A percentile compares a stretch with the other conserved stretches of the same genome.
phyloP scores from a whole-genome alignment of 2,329 filamentous ascomycete species.

The Hymenoscyphus scutula region DNA sequence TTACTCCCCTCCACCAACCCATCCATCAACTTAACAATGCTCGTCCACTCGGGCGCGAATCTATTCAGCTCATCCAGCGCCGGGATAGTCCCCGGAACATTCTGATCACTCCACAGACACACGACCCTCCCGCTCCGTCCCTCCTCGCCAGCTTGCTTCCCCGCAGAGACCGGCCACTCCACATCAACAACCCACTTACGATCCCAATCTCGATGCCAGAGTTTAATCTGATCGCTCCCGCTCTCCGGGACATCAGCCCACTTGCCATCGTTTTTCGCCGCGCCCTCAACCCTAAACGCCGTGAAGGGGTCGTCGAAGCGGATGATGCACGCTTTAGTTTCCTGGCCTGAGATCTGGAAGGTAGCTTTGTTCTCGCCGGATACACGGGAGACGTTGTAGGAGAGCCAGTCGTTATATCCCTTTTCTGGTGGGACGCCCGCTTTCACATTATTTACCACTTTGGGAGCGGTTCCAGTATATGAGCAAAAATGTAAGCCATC shows the following conservation, averaged over 20 bases:
- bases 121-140: conserved; percentile 63
- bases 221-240: conserved; percentile 65
- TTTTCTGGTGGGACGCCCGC: conserved; percentile 43
- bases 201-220: conserved; percentile 82
- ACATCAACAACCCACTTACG: conserved; percentile 71
- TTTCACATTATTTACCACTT: conserved; percentile 52
- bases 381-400: conserved; percentile 56
- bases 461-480: conserved; percentile 67
- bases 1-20: conserved; percentile 81
- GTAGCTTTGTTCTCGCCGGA: conserved; percentile 50
- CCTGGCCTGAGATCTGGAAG: conserved; percentile 66
- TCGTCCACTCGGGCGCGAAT: conserved; percentile 78
- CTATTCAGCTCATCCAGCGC: conserved; percentile 76
- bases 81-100: conserved; percentile 68
- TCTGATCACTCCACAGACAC: conserved; percentile 88
- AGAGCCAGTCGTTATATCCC: conserved; percentile 58
- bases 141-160: conserved; percentile 36
- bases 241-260: conserved; percentile 59
- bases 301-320: conserved; percentile 67
- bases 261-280: conserved; percentile 56
- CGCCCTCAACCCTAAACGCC: conserved; percentile 62
- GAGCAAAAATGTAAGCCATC: conserved; percentile 62
- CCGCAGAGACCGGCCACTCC: conserved; percentile 49
- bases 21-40: conserved; percentile 70
- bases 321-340: conserved; percentile 78